These are phyloP conservation scores for Acidiella bohemica DNA, from an alignment of 495 filamentous ascomycete genomes.

Conservation along the genomic window DNA sequence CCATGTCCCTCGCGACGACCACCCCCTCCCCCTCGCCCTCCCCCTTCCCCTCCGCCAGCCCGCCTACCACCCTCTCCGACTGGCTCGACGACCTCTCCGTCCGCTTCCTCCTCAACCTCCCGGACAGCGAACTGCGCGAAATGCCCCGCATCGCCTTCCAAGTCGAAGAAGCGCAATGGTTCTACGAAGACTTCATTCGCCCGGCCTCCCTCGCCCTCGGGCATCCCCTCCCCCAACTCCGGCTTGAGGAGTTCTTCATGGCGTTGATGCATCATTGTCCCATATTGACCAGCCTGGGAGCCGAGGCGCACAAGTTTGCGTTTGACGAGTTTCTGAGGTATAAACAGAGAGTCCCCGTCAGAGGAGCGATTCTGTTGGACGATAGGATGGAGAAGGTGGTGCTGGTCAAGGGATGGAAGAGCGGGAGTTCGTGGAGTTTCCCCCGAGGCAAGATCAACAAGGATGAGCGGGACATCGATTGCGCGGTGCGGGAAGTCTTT, in stretches of 20 bases:
- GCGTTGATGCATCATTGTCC: constrained; percentile 90
- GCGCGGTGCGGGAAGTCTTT: constrained; percentile 83
- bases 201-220: constrained; percentile 37
- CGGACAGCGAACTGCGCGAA: constrained; percentile 72
- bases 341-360: constrained; percentile 84
- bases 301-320: constrained; percentile 60
- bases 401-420: constrained; percentile 95
- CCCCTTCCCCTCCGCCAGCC: background rate
- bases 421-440: constrained; percentile 90
- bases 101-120: constrained; percentile 90
- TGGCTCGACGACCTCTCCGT: constrained; percentile 91
- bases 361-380: constrained; percentile 86
- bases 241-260: constrained; percentile 65
- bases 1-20: no score
- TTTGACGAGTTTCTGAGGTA: constrained; percentile 85
- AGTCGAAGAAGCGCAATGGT: constrained; percentile 99
- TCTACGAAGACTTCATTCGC: constrained; percentile 97
- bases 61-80: constrained; percentile 33
- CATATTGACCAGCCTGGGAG: constrained; percentile 64
- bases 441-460: constrained; percentile 95
- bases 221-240: constrained; percentile 73
- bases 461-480: constrained; percentile 81
- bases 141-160: constrained; percentile 95
- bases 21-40: background rate
- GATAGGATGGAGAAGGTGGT: constrained; percentile 81